A percentile compares a stretch with the other conserved stretches of the same genome.
Conservation (phyloP, 768 basidiomycete genomes). For the Boletus patriciae region DNA sequence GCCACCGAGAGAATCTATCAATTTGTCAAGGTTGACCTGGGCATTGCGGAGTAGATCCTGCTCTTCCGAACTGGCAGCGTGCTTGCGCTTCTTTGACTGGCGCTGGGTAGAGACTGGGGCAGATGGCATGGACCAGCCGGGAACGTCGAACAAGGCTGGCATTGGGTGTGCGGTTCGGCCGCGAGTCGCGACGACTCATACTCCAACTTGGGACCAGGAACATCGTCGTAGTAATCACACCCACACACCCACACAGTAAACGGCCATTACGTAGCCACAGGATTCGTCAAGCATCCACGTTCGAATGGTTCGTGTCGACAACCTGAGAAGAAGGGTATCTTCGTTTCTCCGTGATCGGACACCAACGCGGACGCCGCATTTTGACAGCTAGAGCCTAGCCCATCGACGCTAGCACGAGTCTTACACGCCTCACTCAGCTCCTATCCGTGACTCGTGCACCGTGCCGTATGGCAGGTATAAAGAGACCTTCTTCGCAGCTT, state of each 20-base stretch:
- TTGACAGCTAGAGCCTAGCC: conserved; percentile 5
- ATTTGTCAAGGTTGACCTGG: conserved; percentile 59
- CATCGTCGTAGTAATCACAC: too few species aligned
- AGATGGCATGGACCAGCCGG: conserved; percentile 62
- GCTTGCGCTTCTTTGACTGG: conserved; percentile 50
- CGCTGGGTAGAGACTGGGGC: conserved; percentile 39
- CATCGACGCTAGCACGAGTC: conserved; percentile 6
- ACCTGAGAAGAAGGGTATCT: background rate
- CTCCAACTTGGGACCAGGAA: too few species aligned
- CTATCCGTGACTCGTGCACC: conserved; percentile 12
- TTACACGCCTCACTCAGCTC: conserved; percentile 16
- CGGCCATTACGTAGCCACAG: background rate
- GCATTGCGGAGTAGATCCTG: conserved; percentile 39
- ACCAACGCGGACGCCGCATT: conserved; percentile 24
- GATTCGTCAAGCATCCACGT: too few species aligned
- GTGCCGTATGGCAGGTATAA: conserved; percentile 20
- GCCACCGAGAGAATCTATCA: conserved; percentile 49
- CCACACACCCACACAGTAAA: too few species aligned
- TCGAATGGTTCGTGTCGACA: too few species aligned
- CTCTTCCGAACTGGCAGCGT: conserved; percentile 42
- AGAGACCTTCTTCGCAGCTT: background rate
- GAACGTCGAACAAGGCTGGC: conserved; percentile 57
- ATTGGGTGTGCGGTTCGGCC: conserved; percentile 8
- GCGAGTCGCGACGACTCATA: too few species aligned
- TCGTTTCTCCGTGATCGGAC: background rate